These are phyloP conservation scores for Penicillium manginii DNA, from an alignment of 495 filamentous ascomycete genomes.

Conservation along the genomic window DNA sequence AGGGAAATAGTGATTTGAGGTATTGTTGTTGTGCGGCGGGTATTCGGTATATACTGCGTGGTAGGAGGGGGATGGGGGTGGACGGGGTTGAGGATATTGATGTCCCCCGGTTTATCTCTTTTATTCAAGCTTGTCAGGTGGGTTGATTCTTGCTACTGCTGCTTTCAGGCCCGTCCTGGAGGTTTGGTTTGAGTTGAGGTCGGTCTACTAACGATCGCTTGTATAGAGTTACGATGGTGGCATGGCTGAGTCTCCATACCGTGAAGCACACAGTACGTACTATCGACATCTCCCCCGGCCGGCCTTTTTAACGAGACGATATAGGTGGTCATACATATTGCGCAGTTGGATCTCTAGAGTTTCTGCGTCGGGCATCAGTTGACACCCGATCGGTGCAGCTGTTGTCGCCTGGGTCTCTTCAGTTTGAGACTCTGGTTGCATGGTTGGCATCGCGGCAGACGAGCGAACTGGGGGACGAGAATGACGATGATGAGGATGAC, in stretches of 20 bases:
- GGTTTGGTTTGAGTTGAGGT: background rate
- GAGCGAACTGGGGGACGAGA: constrained; percentile 52
- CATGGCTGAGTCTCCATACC: constrained; percentile 75
- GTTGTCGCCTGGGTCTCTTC: constrained; percentile 35
- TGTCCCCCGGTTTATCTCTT: constrained; percentile 66
- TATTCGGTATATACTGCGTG: constrained; percentile 81
- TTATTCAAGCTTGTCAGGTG: constrained; percentile 74
- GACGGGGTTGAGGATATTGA: constrained; percentile 73
- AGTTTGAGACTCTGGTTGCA: constrained; percentile 51
- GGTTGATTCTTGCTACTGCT: constrained; percentile 11
- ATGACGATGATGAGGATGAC: constrained; percentile 46
- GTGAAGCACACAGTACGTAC: constrained; percentile 84
- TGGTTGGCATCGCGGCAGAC: constrained; percentile 79
- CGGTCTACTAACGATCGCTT: background rate
- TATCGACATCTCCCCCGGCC: background rate
- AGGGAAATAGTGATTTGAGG: constrained; percentile 80
- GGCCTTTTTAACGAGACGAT: constrained; percentile 24
- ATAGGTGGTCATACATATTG: constrained; percentile 88
- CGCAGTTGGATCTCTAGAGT: constrained; percentile 72
- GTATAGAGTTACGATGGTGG: constrained; percentile 86
- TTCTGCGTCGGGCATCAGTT: constrained; percentile 57
- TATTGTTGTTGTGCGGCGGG: constrained; percentile 83
- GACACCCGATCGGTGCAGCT: constrained; percentile 25
- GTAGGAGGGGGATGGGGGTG: constrained; percentile 53
- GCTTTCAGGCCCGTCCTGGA: too few species aligned